Evolutionary conservation across 208 protist genomes (phyloP).

Genomic region (Wallacemonas sp.): DNA sequence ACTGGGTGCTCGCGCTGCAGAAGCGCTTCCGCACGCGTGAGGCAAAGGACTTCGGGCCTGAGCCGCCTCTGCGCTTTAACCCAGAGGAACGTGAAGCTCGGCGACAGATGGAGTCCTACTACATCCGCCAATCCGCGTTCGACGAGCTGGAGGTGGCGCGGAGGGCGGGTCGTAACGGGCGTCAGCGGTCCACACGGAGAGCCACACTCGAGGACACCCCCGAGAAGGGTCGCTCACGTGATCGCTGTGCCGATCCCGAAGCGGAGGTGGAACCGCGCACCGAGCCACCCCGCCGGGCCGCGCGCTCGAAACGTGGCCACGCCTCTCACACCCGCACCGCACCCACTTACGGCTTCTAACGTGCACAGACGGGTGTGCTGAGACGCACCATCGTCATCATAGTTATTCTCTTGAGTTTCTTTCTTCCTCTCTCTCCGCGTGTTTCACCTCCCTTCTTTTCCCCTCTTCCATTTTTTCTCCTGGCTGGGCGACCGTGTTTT

Average conservation of each 20-base stretch:
- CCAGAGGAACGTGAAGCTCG: slow-evolving; percentile 25
- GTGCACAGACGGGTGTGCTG: no score
- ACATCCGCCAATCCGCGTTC: slow-evolving; percentile 16
- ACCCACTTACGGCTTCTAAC: not conserved
- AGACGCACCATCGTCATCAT: no score
- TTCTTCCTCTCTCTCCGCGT: not conserved
- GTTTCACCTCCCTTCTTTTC: no score
- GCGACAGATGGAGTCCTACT: slow-evolving; percentile 13
- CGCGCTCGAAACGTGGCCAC: not conserved
- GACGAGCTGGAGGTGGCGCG: not conserved
- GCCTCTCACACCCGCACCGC: no score
- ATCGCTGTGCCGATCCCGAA: not conserved
- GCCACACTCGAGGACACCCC: no score
- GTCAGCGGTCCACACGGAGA: no score
- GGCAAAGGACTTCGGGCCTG: slow-evolving; percentile 28
- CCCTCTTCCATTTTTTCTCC: no score
- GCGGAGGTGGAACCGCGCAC: not conserved
- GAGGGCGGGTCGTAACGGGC: not conserved
- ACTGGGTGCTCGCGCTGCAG: slow-evolving; percentile 59
- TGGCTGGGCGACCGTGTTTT: no score
- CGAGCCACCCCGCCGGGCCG: not conserved
- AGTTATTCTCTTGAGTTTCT: slow-evolving; percentile 4
- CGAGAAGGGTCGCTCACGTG: not conserved
- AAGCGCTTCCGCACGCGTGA: slow-evolving; percentile 46
- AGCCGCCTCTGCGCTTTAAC: slow-evolving; percentile 51